Evolutionary conservation across 2,329 filamentous ascomycete genomes (phyloP), one percentile per base, ranked within the genome.

Genomic region (Tolypocladium tropicale): DNA sequence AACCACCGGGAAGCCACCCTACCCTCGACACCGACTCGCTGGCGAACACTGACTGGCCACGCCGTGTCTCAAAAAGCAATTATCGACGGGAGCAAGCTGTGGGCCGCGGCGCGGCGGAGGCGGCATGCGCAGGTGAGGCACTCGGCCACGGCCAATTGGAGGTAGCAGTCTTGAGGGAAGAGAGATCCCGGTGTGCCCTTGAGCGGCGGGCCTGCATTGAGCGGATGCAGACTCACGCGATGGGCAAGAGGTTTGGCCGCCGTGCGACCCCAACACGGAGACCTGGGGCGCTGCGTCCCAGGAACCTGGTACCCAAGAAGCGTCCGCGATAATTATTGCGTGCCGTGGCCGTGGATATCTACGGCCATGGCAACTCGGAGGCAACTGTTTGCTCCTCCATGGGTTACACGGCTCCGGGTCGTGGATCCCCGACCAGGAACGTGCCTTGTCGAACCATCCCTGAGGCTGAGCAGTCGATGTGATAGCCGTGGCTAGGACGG

Each of bases 321-420:
- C 32, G 25, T 50, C 49, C 49, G 39, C 39, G 53, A 36, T 49
- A 32, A 21, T 18, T 21, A 25, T 12, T 28, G 25, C 36, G 33
- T 25, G 46, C 28, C 46, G 46, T 49, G 46, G 28, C 28, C 46
- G 28, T 16, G 46, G 9, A 32, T 6, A 7, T 16, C 12, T 10
- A 4, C 10, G 10, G 28, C 46, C 30, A 49, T 30, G 46, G 28
- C 46, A n/a, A 32, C 46, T 49, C 14, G 28, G 18, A n/a, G 2
- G 28, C 46, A 33, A 28, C 21, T 41, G 49, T 53, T 49, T 56
- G 59, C 58, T 60, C 55, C 57, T 60, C 46, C 58, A 58, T 61
- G 59, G 57, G 58, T 59, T 56, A 59, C 56, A 56, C 59, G 55
- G 53, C 52, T 50, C 50, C 55, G 28, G 51, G 56, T 58, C 56